Evolutionary conservation across 306 rosid species (phyloP), one percentile per base, ranked within the genome.

Genomic region (Hippophae gyantsensis): DNA sequence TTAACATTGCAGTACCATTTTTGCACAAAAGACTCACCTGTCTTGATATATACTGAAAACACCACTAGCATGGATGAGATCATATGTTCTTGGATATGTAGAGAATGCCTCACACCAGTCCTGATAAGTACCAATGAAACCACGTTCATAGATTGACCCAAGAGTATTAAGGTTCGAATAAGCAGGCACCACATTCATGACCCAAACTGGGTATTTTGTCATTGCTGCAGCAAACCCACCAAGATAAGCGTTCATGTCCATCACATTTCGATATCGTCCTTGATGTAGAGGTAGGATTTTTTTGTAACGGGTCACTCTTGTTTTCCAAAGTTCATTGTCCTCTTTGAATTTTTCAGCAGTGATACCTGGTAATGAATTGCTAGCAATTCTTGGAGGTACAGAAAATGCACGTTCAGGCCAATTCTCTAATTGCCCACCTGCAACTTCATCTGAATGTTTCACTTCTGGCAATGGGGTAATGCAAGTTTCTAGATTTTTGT

Each of bases 81-180:
- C 97, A 44, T 93, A 93, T 3, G 99, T 93, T 72, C 97, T 82
- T 13, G 99, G 99, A 65, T 88, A 88, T 1, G 96, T 88, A 9
- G 99, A 88, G 76, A 92, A 83, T 45, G 90, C 99, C 76, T 93
- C 97, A 0, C 97, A 93, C 97, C 99, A 84, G 42, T 93, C 89
- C 54, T 88, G 93, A 75, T 93, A 93, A 27, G 97, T 68, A 49
- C 99, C 99, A 13, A 88, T 93, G 18, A 93, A 51, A 6, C 99
- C 99, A 23, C 97, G 76, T 73, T 88, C 99, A 44, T 71, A 93
- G n/a, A 93, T 84, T 58, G 71, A 74, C 40, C 97, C 99, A 0
- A 93, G 74, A 18, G 93, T 92, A 50, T 92, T 93, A 43, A 57
- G 82, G 48, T 84, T 73, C 23, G 95, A 74, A 72, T 80, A 76